Percentiles rank a stretch among this genome's conserved stretches.
These are phyloP conservation scores for Vaccinium myrtillus DNA, from an alignment of 148 eudicot genomes.

Conservation along the genomic window DNA sequence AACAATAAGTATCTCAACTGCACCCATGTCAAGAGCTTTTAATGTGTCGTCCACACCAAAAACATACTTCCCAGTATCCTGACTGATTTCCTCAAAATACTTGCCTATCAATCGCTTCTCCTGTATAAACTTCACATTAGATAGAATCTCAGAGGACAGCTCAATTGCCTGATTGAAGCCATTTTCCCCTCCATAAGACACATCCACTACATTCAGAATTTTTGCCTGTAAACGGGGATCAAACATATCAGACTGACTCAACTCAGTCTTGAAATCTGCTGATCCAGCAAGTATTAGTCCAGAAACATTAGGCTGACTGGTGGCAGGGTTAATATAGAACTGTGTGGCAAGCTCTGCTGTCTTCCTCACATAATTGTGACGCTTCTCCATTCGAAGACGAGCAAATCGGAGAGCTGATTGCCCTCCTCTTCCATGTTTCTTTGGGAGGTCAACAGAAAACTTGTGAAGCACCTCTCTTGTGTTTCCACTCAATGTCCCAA, in stretches of 20 bases:
- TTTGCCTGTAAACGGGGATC: slow-evolving; percentile 33
- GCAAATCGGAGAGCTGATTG: slow-evolving; percentile 35
- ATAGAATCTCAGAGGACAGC: slow-evolving; percentile 27
- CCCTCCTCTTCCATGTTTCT: slow-evolving; percentile 37
- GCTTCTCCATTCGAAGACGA: slow-evolving; percentile 36
- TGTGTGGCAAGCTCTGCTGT: slow-evolving; percentile 35
- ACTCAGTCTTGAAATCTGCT: slow-evolving; percentile 34
- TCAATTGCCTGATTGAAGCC: slow-evolving; percentile 34
- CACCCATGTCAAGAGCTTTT: slow-evolving; percentile 33
- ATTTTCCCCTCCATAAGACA: slow-evolving; percentile 34
- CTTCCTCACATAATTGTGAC: slow-evolving; percentile 37
- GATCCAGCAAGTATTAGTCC: slow-evolving; percentile 35
- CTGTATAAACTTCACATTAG: slow-evolving; percentile 33
- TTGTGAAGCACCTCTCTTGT: slow-evolving; percentile 35
- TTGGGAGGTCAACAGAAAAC: slow-evolving; percentile 30
- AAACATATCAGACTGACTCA: slow-evolving; percentile 35
- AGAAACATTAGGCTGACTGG: slow-evolving; percentile 34
- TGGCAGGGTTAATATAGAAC: slow-evolving; percentile 29
- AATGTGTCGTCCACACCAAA: slow-evolving; percentile 30
- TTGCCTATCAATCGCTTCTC: slow-evolving; percentile 30
- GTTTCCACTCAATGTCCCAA: slow-evolving; percentile 33
- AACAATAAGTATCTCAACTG: slow-evolving; percentile 29
- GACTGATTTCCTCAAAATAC: slow-evolving; percentile 32
- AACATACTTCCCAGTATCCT: slow-evolving; percentile 35
- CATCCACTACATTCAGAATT: slow-evolving; percentile 30